Percentiles rank a stretch among this genome's conserved stretches.
Conservation (phyloP, 2,329 filamentous ascomycete genomes). For the Penicillium vulpinum region DNA sequence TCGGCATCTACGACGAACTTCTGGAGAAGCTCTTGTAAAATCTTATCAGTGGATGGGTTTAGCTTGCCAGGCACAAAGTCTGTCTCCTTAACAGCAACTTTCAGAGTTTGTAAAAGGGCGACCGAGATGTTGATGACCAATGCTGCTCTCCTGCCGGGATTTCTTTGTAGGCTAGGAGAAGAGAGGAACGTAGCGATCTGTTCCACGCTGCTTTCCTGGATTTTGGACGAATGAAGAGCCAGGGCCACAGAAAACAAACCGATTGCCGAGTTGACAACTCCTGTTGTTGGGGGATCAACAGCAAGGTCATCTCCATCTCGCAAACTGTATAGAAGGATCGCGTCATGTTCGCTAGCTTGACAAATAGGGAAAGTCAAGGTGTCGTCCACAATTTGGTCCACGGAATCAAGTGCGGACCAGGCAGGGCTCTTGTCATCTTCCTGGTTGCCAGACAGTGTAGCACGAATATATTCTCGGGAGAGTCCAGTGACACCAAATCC, state of each 20-base stretch:
- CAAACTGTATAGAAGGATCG: slow-evolving; percentile 70
- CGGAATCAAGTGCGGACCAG: slow-evolving; percentile 42
- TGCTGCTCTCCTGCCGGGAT: slow-evolving; percentile 83
- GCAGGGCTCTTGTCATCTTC: slow-evolving; percentile 56
- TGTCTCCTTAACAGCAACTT: slow-evolving; percentile 81
- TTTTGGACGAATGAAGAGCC: slow-evolving; percentile 81
- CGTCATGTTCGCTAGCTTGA: slow-evolving; percentile 84
- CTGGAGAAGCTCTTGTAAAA: slow-evolving; percentile 68
- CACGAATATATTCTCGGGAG: slow-evolving; percentile 73
- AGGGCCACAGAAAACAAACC: slow-evolving; percentile 89
- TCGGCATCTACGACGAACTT: slow-evolving; percentile 80
- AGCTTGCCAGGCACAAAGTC: slow-evolving; percentile 71
- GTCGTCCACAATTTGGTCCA: slow-evolving; percentile 44
- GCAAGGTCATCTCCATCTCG: slow-evolving; percentile 50
- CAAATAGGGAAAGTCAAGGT: slow-evolving; percentile 65
- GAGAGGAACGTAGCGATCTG: slow-evolving; percentile 90
- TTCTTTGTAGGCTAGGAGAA: slow-evolving; percentile 74
- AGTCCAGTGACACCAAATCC: slow-evolving; percentile 91
- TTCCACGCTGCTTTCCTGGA: slow-evolving; percentile 94
- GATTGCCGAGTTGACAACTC: slow-evolving; percentile 92
- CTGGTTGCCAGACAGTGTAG: slow-evolving; percentile 68
- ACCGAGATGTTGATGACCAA: slow-evolving; percentile 87
- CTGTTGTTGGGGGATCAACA: slow-evolving; percentile 82
- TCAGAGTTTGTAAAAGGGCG: slow-evolving; percentile 75
- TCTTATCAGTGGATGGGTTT: slow-evolving; percentile 73